Evolutionary conservation across 2,329 filamentous ascomycete species (phyloP).

Genomic region (Colletotrichum phormii): DNA sequence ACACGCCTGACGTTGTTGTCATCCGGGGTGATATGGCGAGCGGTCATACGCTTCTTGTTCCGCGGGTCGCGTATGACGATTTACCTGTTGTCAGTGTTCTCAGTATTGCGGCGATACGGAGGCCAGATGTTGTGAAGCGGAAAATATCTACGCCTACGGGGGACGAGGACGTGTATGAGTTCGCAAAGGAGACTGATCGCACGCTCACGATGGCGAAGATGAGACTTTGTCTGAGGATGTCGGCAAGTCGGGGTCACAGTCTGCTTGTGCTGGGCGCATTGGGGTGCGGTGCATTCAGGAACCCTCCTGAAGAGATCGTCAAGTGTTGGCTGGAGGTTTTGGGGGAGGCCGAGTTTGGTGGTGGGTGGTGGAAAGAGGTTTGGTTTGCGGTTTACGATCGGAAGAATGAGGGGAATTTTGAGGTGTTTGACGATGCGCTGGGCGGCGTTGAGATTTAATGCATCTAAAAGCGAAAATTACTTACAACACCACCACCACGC

Average conservation of each 20-base stretch:
- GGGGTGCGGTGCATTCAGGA: slow-evolving; percentile 75
- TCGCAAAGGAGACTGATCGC: slow-evolving; percentile 56
- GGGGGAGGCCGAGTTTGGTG: slow-evolving; percentile 68
- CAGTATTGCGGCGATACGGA: slow-evolving; percentile 67
- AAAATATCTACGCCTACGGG: slow-evolving; percentile 36
- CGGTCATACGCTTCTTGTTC: slow-evolving; percentile 59
- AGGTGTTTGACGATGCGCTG: slow-evolving; percentile 59
- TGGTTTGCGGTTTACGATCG: slow-evolving; percentile 72
- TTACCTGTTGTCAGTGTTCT: slow-evolving; percentile 69
- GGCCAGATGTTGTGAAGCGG: slow-evolving; percentile 48
- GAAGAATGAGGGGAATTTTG: slow-evolving; percentile 60
- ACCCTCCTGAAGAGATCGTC: slow-evolving; percentile 72
- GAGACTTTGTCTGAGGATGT: slow-evolving; percentile 68
- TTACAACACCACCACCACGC: too few species aligned
- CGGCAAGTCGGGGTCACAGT: slow-evolving; percentile 66
- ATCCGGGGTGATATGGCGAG: slow-evolving; percentile 62
- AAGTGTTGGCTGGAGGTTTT: slow-evolving; percentile 72
- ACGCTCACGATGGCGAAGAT: slow-evolving; percentile 72
- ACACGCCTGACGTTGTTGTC: slow-evolving; percentile 70
- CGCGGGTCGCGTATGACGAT: slow-evolving; percentile 43
- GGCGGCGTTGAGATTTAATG: slow-evolving; percentile 39
- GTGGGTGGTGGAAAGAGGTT: slow-evolving; percentile 73
- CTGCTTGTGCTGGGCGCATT: slow-evolving; percentile 75
- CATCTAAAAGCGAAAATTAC: too few species aligned
- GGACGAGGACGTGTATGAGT: slow-evolving; percentile 49